Evolutionary conservation across 768 basidiomycete species (phyloP).

Genomic region (Dioszegia crocea): DNA sequence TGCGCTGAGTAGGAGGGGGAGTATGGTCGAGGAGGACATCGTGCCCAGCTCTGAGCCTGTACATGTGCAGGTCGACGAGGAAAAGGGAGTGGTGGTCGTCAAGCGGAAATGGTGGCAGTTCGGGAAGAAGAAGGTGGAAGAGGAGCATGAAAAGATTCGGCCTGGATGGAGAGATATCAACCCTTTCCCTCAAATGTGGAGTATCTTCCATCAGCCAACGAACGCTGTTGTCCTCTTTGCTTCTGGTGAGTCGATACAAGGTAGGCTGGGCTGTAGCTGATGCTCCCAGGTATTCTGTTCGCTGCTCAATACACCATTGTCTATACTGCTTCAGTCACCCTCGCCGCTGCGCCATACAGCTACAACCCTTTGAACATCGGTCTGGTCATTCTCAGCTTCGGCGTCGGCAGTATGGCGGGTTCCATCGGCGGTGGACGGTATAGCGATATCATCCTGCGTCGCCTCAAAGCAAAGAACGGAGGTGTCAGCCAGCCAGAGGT

Average conservation of each 20-base stretch:
- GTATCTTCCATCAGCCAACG: slow-evolving; percentile 61
- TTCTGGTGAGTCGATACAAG: slow-evolving; percentile 56
- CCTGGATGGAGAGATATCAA: slow-evolving; percentile 70
- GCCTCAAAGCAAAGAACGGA: slow-evolving; percentile 54
- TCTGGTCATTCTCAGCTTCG: slow-evolving; percentile 69
- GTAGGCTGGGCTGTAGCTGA: neutral
- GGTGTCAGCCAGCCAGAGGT: slow-evolving; percentile 65
- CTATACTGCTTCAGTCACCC: slow-evolving; percentile 70
- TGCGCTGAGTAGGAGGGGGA: slow-evolving; percentile 3
- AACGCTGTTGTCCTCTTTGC: slow-evolving; percentile 65
- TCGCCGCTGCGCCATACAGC: slow-evolving; percentile 59
- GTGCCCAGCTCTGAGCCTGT: neutral
- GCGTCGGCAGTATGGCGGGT: slow-evolving; percentile 58
- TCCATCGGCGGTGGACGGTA: slow-evolving; percentile 61
- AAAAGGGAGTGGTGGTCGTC: slow-evolving; percentile 23
- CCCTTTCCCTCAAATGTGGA: slow-evolving; percentile 62
- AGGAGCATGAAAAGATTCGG: slow-evolving; percentile 51
- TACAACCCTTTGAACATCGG: slow-evolving; percentile 70
- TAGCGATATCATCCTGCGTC: slow-evolving; percentile 56
- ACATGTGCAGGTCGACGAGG: slow-evolving; percentile 18
- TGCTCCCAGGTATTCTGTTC: slow-evolving; percentile 61
- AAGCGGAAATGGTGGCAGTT: slow-evolving; percentile 13
- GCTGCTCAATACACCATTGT: slow-evolving; percentile 66
- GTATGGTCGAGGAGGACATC: neutral
- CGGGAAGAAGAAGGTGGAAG: slow-evolving; percentile 7